Conservation (phyloP, 148 eudicot genomes). For the Dysphania ambrosioides region DNA sequence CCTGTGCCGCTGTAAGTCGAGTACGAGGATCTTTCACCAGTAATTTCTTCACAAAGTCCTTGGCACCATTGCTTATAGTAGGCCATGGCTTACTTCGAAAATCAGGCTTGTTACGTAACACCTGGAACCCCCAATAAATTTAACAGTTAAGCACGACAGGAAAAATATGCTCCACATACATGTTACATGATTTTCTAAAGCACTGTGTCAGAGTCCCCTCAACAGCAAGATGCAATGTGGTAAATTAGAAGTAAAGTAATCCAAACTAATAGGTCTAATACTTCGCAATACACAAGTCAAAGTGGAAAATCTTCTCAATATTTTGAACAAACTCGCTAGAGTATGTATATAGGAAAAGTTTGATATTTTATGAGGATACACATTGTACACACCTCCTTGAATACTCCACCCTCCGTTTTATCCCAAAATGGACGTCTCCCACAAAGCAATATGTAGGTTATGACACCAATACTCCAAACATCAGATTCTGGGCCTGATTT, state of each 20-base stretch:
- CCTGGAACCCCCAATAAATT: constrained; percentile 39
- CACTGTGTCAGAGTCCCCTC: background rate
- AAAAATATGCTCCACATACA: background rate
- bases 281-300: background rate
- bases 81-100: constrained; percentile 98
- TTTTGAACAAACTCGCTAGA: background rate
- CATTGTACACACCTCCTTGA: constrained; percentile 63
- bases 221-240: background rate
- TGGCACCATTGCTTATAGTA: constrained; percentile 65
- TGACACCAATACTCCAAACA: constrained; percentile 99
- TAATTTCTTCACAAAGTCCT: constrained; percentile 83
- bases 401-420: constrained; percentile 96
- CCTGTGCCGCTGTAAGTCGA: constrained; percentile 95
- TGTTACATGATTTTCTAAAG: background rate
- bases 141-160: constrained; percentile 7
- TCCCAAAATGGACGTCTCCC: constrained; percentile 99
- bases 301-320: background rate
- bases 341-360: background rate
- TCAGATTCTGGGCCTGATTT: constrained; percentile 96
- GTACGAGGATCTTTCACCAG: constrained; percentile 87
- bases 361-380: background rate
- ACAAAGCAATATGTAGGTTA: constrained; percentile 91
- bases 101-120: constrained; percentile 89
- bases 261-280: background rate
- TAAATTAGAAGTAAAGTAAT: no score